phyloP scores from a whole-genome alignment of 441 rosid species.

The Populus tomentosa region DNA sequence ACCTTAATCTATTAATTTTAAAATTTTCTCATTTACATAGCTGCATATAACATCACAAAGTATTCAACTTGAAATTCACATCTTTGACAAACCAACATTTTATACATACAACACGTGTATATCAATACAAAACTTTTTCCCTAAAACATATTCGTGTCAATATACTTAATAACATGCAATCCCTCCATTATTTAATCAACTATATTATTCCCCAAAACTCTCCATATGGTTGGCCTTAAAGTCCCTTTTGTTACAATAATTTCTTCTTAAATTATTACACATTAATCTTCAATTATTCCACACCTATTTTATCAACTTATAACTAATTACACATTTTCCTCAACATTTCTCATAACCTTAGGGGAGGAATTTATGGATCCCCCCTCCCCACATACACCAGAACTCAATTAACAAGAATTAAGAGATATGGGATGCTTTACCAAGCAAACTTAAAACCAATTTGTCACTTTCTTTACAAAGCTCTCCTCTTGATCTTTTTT shows the following conservation, averaged over 20 bases:
- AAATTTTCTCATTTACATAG: background rate
- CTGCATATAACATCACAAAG: background rate
- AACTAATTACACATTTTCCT: background rate
- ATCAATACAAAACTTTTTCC: no score
- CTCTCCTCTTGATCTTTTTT: background rate
- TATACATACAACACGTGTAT: no score
- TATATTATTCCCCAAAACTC: background rate
- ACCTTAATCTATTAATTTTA: no score
- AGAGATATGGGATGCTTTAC: background rate
- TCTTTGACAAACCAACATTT: no score
- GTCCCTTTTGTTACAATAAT: no score
- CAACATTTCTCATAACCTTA: background rate
- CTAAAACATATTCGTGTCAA: no score
- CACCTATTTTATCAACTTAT: background rate
- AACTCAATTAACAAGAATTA: background rate
- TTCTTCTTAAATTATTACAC: no score
- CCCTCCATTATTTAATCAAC: background rate
- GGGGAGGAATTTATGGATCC: background rate
- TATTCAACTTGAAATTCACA: no score
- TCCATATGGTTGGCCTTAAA: background rate
- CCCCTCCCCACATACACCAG: accelerated
- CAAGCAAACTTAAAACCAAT: background rate
- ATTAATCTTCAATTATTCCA: background rate
- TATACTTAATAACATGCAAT: no score
- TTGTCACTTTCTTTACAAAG: background rate